Evolutionary conservation across 1,284 basidiomycete genomes (phyloP).

Genomic region (Porogramme epimiltina): DNA sequence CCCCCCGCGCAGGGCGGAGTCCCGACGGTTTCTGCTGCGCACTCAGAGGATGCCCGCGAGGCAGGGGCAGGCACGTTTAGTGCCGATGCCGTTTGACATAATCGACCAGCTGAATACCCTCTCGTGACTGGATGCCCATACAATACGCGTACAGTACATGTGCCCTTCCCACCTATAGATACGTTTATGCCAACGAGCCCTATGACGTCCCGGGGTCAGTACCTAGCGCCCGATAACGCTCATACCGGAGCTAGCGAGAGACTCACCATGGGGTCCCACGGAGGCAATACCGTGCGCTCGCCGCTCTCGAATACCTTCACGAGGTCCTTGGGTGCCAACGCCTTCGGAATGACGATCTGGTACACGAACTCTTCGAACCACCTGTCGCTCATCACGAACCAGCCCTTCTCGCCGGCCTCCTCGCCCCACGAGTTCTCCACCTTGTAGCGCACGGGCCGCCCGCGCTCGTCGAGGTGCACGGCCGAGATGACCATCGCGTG

Average conservation of each 20-base stretch:
- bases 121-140: not conserved
- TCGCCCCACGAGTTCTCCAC: slow-evolving; percentile 97
- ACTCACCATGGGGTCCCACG: slow-evolving; percentile 91
- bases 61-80: not conserved
- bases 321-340: slow-evolving; percentile 78
- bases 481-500: slow-evolving; percentile 94
- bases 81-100: not conserved
- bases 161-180: not conserved
- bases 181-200: slow-evolving; percentile 15
- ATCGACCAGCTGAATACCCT: not conserved
- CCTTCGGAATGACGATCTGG: slow-evolving; percentile 85
- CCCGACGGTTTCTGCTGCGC: no score
- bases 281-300: slow-evolving; percentile 66
- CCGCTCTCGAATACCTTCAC: slow-evolving; percentile 77
- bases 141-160: not conserved
- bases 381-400: slow-evolving; percentile 87
- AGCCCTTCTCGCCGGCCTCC: slow-evolving; percentile 82
- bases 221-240: not conserved
- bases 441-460: slow-evolving; percentile 85
- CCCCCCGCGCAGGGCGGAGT: not conserved
- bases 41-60: no score
- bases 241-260: not conserved
- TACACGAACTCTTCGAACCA: slow-evolving; percentile 95
- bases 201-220: not conserved
- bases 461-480: slow-evolving; percentile 81